Evolutionary conservation across 768 basidiomycete species (phyloP).

Genomic region (Cystofilobasidium macerans): DNA sequence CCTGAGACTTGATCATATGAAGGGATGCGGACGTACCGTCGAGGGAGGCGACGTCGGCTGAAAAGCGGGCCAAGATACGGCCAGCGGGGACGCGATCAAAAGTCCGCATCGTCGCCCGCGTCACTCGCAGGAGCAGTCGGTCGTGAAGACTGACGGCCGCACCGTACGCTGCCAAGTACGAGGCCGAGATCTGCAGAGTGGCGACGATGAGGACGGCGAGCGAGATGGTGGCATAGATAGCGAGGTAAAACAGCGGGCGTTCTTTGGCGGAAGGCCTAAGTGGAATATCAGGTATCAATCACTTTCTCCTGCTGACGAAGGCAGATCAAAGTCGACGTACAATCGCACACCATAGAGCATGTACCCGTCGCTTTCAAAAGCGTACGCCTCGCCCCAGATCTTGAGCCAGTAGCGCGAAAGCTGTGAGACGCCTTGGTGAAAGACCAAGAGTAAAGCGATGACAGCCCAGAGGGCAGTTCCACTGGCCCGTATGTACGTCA

Average conservation of each 20-base stretch:
- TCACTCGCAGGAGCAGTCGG: slow-evolving; percentile 1
- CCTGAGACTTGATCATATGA: no score
- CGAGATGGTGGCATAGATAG: slow-evolving; percentile 4
- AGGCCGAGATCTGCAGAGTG: background rate
- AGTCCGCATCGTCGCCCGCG: slow-evolving; percentile 43
- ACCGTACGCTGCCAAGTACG: slow-evolving; percentile 9
- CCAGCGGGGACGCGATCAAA: slow-evolving; percentile 68
- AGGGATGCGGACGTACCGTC: no score
- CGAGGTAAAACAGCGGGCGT: slow-evolving; percentile 17
- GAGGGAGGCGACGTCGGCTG: slow-evolving; percentile 69
- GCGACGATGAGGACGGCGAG: slow-evolving; percentile 1
- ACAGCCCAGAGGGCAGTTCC: slow-evolving; percentile 12
- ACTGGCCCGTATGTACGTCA: slow-evolving; percentile 40
- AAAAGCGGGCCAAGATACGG: slow-evolving; percentile 67
- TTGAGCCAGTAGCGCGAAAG: slow-evolving; percentile 18
- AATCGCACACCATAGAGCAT: background rate
- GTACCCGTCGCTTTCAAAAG: background rate
- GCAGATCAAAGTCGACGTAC: background rate
- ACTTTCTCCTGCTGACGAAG: background rate
- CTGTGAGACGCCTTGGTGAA: background rate
- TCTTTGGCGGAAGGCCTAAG: slow-evolving; percentile 6
- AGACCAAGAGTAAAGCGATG: background rate
- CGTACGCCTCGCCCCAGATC: slow-evolving; percentile 9
- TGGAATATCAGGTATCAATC: background rate
- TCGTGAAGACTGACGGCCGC: slow-evolving; percentile 11